Evolutionary conservation across 2,329 filamentous ascomycete species (phyloP), one percentile per base, ranked within the genome.

Genomic region (Colletotrichum musae): DNA sequence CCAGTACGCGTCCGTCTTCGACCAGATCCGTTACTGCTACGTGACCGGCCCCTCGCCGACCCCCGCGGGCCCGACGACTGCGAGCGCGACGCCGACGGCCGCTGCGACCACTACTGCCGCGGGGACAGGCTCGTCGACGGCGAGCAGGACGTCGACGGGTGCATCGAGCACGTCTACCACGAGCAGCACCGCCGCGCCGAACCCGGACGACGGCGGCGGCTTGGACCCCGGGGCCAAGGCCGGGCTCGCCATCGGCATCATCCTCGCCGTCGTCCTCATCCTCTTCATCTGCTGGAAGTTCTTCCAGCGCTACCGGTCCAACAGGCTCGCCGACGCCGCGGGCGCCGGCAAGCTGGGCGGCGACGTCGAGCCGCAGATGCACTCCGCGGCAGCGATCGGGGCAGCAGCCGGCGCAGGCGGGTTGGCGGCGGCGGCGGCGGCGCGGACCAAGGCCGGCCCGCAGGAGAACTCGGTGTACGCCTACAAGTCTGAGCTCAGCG

Each of bases 401-500:
- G 53, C 24, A 5, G 32, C 54, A 4, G 56, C 50, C 6, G 62
- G 13, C 7, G 51, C 32, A 3, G 52, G 50, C 4, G 59, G 60
- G 3, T 41, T 26, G 1, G 60, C 16, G n/a, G 10, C 50, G 13
- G 52, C 52, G 7, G 58, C 58, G 9, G 58, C 58, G 9, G 58
- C 58, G 21, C 18, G 57, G 41, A 53, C 18, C 24, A 53, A 15
- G 39, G 10, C 21, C 12, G 21, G 13, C n/a, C 54, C 24, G 24
- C 56, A 16, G 6, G 45, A 51, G 4, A 41, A 6, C 43, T 45
- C 63, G 4, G 51, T 61, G 0, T 65, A 66, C 28, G 67, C 67
- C 0, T 70, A 24, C 57, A 70, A 70, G 26, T 67, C 67, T 2
- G 67, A 70, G 16, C 51, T 70, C 36, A 56, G 57, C 61, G 67